These are phyloP conservation scores for Dactylellina leptospora DNA, from an alignment of 2,329 filamentous ascomycete species.

Conservation along the genomic window DNA sequence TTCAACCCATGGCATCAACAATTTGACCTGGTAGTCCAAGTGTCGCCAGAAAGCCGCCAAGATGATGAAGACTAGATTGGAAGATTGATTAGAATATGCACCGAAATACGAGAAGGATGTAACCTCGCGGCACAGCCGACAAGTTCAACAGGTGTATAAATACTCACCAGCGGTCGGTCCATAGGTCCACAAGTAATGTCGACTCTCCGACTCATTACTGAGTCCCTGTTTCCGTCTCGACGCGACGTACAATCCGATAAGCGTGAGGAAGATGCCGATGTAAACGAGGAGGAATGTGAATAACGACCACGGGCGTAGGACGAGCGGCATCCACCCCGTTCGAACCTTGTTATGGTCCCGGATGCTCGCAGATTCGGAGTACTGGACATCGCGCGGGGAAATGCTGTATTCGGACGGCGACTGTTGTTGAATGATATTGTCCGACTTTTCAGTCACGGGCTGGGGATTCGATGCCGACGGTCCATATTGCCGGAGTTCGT, in stretches of 20 bases:
- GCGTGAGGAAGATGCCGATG: slow-evolving; percentile 40
- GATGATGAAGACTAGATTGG: slow-evolving; percentile 51
- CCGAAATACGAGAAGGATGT: slow-evolving; percentile 32
- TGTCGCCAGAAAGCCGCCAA: slow-evolving; percentile 52
- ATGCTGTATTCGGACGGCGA: slow-evolving; percentile 18
- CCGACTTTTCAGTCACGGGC: slow-evolving; percentile 24
- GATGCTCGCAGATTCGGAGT: slow-evolving; percentile 29
- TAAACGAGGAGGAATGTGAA: slow-evolving; percentile 36
- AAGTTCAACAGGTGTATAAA: not conserved
- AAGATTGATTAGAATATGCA: not conserved
- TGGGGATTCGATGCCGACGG: not conserved
- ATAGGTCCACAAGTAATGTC: slow-evolving; percentile 52
- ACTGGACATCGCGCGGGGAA: slow-evolving; percentile 13
- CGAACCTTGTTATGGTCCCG: slow-evolving; percentile 22
- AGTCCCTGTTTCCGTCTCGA: slow-evolving; percentile 41
- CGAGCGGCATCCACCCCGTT: slow-evolving; percentile 47
- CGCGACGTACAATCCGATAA: slow-evolving; percentile 46
- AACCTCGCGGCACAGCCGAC: slow-evolving; percentile 35
- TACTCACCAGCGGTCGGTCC: slow-evolving; percentile 46
- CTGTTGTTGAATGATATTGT: slow-evolving; percentile 11
- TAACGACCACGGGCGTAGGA: slow-evolving; percentile 38
- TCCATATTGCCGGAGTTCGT: slow-evolving; percentile 29
- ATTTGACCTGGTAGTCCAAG: slow-evolving; percentile 46
- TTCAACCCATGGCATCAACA: slow-evolving; percentile 48
- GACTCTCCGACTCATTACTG: slow-evolving; percentile 43